phyloP scores from a whole-genome alignment of 805 yeast species.

The Teunomyces gatunensis region DNA sequence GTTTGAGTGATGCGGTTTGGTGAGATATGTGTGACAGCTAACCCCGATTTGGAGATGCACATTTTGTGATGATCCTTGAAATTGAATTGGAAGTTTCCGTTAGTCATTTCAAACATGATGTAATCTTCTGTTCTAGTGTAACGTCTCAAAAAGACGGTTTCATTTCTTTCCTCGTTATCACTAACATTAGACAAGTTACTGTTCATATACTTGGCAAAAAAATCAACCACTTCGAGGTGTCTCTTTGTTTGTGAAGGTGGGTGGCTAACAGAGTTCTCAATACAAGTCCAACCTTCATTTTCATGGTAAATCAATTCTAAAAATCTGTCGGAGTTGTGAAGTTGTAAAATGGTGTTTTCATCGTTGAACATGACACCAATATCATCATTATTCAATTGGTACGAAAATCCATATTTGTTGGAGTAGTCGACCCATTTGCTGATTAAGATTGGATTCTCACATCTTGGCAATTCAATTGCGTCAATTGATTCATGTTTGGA shows the following conservation, averaged over 20 bases:
- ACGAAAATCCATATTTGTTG: conserved; percentile 91
- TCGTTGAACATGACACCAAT: conserved; percentile 90
- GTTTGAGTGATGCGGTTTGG: conserved; percentile 73
- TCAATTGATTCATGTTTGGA: conserved; percentile 32
- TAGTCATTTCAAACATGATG: conserved; percentile 90
- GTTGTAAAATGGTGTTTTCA: conserved; percentile 74
- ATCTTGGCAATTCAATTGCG: conserved; percentile 37
- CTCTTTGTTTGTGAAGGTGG: conserved; percentile 54
- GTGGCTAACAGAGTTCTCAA: conserved; percentile 40
- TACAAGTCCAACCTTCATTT: conserved; percentile 46
- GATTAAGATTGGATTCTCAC: conserved; percentile 65
- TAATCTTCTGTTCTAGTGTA: conserved; percentile 75
- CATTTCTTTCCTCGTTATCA: conserved; percentile 58
- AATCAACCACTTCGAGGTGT: conserved; percentile 82
- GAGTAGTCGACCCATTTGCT: conserved; percentile 98
- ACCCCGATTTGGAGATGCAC: conserved; percentile 73
- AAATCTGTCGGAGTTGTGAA: conserved; percentile 60
- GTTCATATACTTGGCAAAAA: conserved; percentile 89
- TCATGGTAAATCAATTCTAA: conserved; percentile 55
- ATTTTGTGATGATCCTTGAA: conserved; percentile 93
- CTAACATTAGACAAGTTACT: conserved; percentile 82
- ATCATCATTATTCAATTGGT: conserved; percentile 84
- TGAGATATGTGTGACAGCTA: conserved; percentile 75
- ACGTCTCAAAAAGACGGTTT: conserved; percentile 74
- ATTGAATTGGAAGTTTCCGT: conserved; percentile 91